These are phyloP conservation scores for Mortierella alpina DNA, from an alignment of 192 early-diverging fungal genomes.

Conservation along the genomic window DNA sequence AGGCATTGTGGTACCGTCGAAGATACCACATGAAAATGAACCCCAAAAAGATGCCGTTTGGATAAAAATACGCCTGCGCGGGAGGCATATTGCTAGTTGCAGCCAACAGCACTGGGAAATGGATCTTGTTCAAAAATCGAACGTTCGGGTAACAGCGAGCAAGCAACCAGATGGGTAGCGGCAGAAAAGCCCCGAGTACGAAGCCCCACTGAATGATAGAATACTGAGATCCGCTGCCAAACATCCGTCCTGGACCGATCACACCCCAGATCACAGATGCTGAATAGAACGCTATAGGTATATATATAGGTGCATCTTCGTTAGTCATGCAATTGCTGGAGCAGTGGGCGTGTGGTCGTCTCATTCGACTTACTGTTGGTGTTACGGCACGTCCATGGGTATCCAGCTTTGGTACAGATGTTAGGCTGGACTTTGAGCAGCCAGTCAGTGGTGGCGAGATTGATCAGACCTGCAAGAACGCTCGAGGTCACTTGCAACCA, in stretches of 20 bases:
- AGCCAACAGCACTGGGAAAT: constrained; percentile 61
- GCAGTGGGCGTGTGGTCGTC: neutral
- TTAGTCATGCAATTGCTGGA: neutral
- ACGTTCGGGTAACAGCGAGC: constrained; percentile 59
- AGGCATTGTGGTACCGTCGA: constrained; percentile 44
- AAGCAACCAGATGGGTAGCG: constrained; percentile 63
- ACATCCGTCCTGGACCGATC: constrained; percentile 69
- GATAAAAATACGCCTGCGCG: constrained; percentile 49
- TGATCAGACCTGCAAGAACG: constrained; percentile 57
- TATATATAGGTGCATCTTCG: neutral
- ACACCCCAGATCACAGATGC: constrained; percentile 80
- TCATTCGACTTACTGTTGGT: constrained; percentile 51
- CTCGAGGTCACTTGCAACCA: constrained; percentile 56
- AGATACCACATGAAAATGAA: constrained; percentile 58
- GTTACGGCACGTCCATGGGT: constrained; percentile 51
- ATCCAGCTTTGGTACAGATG: constrained; percentile 45
- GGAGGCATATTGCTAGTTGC: constrained; percentile 55
- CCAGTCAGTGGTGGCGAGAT: constrained; percentile 48
- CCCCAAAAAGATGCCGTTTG: constrained; percentile 60
- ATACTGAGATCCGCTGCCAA: constrained; percentile 55
- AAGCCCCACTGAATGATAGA: constrained; percentile 60
- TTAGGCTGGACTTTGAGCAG: constrained; percentile 33
- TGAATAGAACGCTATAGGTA: constrained; percentile 63
- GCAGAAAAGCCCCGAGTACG: constrained; percentile 59
- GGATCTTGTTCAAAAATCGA: constrained; percentile 49